A percentile compares a stretch with the other conserved stretches of the same genome.
Conservation (phyloP, 768 basidiomycete genomes). For the Tephrocybe sp. region DNA sequence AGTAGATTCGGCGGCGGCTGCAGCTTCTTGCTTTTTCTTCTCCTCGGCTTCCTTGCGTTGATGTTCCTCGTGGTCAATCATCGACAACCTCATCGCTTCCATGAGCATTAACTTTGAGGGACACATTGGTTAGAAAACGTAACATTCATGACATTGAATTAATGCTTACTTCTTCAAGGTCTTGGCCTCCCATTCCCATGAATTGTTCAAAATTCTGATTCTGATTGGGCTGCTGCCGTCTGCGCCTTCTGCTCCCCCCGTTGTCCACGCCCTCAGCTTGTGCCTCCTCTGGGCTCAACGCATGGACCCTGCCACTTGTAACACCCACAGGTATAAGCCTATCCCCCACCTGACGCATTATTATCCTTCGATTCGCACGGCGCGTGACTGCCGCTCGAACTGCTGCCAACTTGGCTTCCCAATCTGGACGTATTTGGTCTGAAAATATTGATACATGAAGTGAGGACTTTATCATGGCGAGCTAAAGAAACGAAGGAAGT, state of each 20-base stretch:
- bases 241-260: slow-evolving; percentile 53
- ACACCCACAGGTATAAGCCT: slow-evolving; percentile 96
- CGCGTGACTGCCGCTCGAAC: slow-evolving; percentile 95
- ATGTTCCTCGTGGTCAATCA: slow-evolving; percentile 93
- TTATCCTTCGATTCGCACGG: slow-evolving; percentile 91
- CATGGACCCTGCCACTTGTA: slow-evolving; percentile 81
- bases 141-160: slow-evolving; percentile 10
- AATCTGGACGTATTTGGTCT: slow-evolving; percentile 98
- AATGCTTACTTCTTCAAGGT: slow-evolving; percentile 81
- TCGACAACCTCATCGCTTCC: slow-evolving; percentile 96
- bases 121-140: not conserved
- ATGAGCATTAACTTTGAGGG: slow-evolving; percentile 84
- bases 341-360: slow-evolving; percentile 98
- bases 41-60: slow-evolving; percentile 75
- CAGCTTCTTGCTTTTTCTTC: slow-evolving; percentile 45
- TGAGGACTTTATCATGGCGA: slow-evolving; percentile 1
- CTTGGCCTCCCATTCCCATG: slow-evolving; percentile 79
- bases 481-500: slow-evolving; percentile 20
- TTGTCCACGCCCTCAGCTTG: slow-evolving; percentile 29
- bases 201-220: slow-evolving; percentile 65
- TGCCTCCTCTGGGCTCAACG: slow-evolving; percentile 61
- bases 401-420: slow-evolving; percentile 93
- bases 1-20: slow-evolving; percentile 31
- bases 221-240: slow-evolving; percentile 47
- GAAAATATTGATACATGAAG: slow-evolving; percentile 12